Percentiles rank a stretch among this genome's conserved stretches.
Evolutionary conservation across 2,329 filamentous ascomycete species (phyloP).

Genomic region (Arthrobotrys sphaeroides): DNA sequence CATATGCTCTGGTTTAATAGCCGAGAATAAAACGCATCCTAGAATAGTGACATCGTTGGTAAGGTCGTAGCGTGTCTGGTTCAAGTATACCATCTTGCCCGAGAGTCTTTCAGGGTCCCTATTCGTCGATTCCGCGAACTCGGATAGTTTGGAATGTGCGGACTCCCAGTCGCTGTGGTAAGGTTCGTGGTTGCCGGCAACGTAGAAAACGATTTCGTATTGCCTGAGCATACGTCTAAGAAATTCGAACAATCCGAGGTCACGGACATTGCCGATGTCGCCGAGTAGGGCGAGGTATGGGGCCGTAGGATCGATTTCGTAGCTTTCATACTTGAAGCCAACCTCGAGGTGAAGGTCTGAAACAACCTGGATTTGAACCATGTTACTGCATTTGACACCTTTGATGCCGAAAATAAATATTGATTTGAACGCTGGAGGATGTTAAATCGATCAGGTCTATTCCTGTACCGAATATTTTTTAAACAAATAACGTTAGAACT

Average conservation of each 20-base stretch:
- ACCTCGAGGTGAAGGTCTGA: conserved; percentile 70
- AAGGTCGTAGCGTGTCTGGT: conserved; percentile 62
- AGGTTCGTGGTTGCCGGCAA: conserved; percentile 69
- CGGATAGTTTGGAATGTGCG: conserved; percentile 53
- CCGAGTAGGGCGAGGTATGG: conserved; percentile 68
- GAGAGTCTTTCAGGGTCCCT: conserved; percentile 45
- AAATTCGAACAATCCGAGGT: conserved; percentile 64
- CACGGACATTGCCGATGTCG: conserved; percentile 66
- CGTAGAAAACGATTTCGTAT: conserved; percentile 66
- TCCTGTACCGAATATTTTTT: too few species aligned
- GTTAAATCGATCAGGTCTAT: too few species aligned
- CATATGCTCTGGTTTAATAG: conserved; percentile 61
- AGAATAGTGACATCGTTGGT: conserved; percentile 61
- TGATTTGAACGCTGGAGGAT: not conserved
- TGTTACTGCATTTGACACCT: not conserved
- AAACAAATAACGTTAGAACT: too few species aligned
- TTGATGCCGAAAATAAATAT: not conserved
- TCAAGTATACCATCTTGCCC: conserved; percentile 62
- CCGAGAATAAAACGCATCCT: conserved; percentile 66
- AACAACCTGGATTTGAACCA: conserved; percentile 62
- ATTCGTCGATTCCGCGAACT: conserved; percentile 30
- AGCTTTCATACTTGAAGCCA: conserved; percentile 65
- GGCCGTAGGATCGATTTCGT: conserved; percentile 64
- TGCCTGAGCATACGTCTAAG: conserved; percentile 64
- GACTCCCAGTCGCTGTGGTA: conserved; percentile 59